phyloP scores from a whole-genome alignment of 345 rosid genomes.

The Populus nigra region DNA sequence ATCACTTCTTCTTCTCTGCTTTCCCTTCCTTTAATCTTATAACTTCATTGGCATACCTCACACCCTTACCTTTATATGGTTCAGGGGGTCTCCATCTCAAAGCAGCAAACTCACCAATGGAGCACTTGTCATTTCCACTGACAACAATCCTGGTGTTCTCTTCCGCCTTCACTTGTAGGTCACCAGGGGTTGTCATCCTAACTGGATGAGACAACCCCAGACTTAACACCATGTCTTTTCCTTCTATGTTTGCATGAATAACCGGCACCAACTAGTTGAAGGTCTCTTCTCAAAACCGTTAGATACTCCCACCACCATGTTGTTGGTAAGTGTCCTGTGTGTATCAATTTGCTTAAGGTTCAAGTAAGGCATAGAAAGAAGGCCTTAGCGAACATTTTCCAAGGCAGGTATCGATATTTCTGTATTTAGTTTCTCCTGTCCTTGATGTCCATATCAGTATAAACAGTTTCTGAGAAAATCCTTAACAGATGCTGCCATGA shows the following conservation, averaged over 20 bases:
- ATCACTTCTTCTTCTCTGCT: constrained; percentile 92
- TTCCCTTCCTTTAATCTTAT: constrained; percentile 86
- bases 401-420: neutral
- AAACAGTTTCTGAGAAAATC: neutral
- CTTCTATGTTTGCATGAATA: constrained; percentile 80
- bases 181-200: constrained; percentile 75
- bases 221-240: constrained; percentile 68
- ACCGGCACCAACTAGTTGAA: constrained; percentile 82
- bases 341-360: neutral
- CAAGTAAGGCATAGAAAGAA: neutral
- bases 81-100: constrained; percentile 96
- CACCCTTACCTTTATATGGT: constrained; percentile 97
- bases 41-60: constrained; percentile 78
- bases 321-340: constrained; percentile 81
- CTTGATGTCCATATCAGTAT: neutral
- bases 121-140: constrained; percentile 72
- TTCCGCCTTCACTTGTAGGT: constrained; percentile 73
- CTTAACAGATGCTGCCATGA: neutral
- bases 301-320: constrained; percentile 94
- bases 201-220: constrained; percentile 96
- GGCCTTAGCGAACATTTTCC: neutral
- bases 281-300: constrained; percentile 98
- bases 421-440: neutral
- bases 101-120: constrained; percentile 87
- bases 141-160: constrained; percentile 73